These are phyloP conservation scores for Aspergillus costaricaensis DNA, from an alignment of 2,329 filamentous ascomycete genomes.

Conservation along the genomic window DNA sequence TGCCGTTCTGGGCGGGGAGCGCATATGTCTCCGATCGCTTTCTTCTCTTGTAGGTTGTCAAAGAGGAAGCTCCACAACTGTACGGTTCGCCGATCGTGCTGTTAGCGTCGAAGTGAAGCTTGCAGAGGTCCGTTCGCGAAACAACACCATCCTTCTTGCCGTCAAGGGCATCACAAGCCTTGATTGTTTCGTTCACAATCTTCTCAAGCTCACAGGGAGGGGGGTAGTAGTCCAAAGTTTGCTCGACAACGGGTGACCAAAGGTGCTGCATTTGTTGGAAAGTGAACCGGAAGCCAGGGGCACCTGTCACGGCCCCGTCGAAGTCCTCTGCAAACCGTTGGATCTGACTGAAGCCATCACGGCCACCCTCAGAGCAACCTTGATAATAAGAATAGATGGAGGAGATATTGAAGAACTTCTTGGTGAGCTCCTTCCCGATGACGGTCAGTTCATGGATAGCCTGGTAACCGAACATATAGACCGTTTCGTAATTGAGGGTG, in stretches of 20 bases:
- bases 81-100: constrained; percentile 52
- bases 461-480: not conserved
- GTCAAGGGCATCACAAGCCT: constrained; percentile 57
- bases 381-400: constrained; percentile 51
- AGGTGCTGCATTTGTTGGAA: constrained; percentile 49
- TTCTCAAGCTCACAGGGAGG: constrained; percentile 37
- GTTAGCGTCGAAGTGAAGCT: constrained; percentile 49
- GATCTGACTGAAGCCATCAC: constrained; percentile 54
- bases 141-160: constrained; percentile 58
- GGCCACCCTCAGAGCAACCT: constrained; percentile 58
- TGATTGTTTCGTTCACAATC: constrained; percentile 56
- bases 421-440: not conserved
- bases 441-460: not conserved
- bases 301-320: constrained; percentile 50
- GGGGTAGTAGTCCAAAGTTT: constrained; percentile 46
- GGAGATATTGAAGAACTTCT: not conserved
- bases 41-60: constrained; percentile 29
- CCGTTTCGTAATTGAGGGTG: not conserved
- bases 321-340: constrained; percentile 53
- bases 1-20: constrained; percentile 35
- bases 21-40: constrained; percentile 26
- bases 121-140: constrained; percentile 51
- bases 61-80: constrained; percentile 41
- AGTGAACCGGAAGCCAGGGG: constrained; percentile 49
- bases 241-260: constrained; percentile 41